Conservation (phyloP, 164 flowering plant genomes). For the Malania oleifera region DNA sequence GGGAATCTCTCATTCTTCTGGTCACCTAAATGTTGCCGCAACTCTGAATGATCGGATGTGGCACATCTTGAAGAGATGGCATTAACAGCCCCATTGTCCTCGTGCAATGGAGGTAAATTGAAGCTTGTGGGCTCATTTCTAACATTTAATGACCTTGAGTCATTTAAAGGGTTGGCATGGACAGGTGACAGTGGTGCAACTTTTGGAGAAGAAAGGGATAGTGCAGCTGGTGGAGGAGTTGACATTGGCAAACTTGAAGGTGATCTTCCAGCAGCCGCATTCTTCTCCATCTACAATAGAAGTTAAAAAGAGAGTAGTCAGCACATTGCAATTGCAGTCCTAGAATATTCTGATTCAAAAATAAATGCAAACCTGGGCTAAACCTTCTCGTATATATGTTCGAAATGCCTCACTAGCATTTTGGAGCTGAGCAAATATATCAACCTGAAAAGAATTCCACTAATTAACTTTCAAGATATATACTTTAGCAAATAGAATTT, state of each 20-base stretch:
- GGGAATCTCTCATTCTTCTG: conserved; percentile 60
- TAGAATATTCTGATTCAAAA: neutral
- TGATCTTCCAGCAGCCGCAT: conserved; percentile 94
- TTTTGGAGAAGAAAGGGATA: conserved; percentile 68
- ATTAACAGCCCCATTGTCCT: conserved; percentile 34
- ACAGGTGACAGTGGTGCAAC: conserved; percentile 76
- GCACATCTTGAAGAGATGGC: conserved; percentile 33
- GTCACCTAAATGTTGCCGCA: conserved; percentile 38
- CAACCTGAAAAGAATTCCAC: conserved; percentile 52
- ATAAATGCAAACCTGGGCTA: conserved; percentile 66
- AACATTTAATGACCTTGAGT: conserved; percentile 36
- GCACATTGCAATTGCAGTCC: neutral
- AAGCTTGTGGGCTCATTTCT: conserved; percentile 58
- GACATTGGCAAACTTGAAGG: conserved; percentile 85
- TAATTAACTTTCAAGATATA: neutral
- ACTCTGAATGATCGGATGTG: conserved; percentile 31
- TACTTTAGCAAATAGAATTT: neutral
- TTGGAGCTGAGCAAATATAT: conserved; percentile 97
- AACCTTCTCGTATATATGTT: conserved; percentile 94
- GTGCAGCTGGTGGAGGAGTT: conserved; percentile 84
- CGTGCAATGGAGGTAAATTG: conserved; percentile 53
- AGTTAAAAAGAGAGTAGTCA: neutral
- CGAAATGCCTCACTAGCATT: conserved; percentile 99
- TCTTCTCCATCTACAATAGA: conserved; percentile 82
- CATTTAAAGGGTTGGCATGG: conserved; percentile 53